A percentile compares a stretch with the other conserved stretches of the same genome.
Evolutionary conservation across 352 stramenopile genomes (phyloP).

Genomic region (Globisporangium apiculatum): DNA sequence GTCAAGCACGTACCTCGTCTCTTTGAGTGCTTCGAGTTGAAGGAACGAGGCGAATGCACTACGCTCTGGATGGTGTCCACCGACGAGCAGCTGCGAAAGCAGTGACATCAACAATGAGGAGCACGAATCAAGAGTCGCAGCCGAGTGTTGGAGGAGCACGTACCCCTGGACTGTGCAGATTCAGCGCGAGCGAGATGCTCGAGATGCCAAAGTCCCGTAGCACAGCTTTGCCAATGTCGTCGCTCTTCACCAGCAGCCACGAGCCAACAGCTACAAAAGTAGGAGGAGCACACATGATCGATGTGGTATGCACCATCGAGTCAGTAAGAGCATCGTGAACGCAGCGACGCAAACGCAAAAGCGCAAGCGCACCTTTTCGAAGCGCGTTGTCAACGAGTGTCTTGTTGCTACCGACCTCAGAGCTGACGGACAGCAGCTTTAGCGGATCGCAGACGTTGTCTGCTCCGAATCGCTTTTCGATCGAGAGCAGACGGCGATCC

Average conservation of each 20-base stretch:
- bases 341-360: background rate
- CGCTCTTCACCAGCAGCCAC: slow-evolving; percentile 13
- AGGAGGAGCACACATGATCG: background rate
- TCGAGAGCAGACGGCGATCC: background rate
- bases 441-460: background rate
- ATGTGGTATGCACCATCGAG: too few species aligned
- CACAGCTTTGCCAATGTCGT: slow-evolving; percentile 13
- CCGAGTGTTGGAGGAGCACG: background rate
- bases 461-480: background rate
- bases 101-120: background rate
- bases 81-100: slow-evolving; percentile 6
- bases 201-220: slow-evolving; percentile 12
- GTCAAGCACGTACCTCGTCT: background rate
- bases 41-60: slow-evolving; percentile 1
- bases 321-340: background rate
- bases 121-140: too few species aligned
- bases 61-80: slow-evolving; percentile 1
- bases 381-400: background rate
- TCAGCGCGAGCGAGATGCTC: slow-evolving; percentile 12
- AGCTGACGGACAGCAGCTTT: background rate
- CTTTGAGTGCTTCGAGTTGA: background rate
- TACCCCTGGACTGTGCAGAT: slow-evolving; percentile 16
- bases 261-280: slow-evolving; percentile 5
- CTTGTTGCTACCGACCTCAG: background rate
- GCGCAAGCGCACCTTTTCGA: background rate